These are phyloP conservation scores for Quercus phellos DNA, from an alignment of 331 rosid genomes.

Conservation along the genomic window DNA sequence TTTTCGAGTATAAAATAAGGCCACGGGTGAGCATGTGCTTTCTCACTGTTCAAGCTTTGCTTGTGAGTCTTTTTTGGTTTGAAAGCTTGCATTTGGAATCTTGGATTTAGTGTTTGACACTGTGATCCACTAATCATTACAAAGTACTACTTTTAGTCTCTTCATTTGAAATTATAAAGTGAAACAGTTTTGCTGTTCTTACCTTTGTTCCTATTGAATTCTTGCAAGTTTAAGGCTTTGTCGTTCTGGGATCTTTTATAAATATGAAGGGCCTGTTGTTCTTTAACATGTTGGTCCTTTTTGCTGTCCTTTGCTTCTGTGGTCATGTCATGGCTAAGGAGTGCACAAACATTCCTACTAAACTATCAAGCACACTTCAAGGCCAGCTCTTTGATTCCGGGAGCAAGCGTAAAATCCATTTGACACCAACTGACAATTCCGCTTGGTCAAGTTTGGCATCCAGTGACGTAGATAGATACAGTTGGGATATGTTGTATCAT, in stretches of 20 bases:
- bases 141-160: background rate
- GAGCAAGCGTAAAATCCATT: slow-evolving; percentile 46
- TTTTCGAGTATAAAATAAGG: too few species aligned
- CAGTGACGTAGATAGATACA: slow-evolving; percentile 38
- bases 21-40: slow-evolving; percentile 22
- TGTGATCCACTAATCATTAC: background rate
- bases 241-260: background rate
- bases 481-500: slow-evolving; percentile 63
- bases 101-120: background rate
- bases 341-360: slow-evolving; percentile 63
- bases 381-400: slow-evolving; percentile 32
- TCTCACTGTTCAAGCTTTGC: slow-evolving; percentile 14
- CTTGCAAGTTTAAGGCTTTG: slow-evolving; percentile 4
- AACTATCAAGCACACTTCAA: slow-evolving; percentile 47
- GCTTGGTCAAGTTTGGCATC: slow-evolving; percentile 52
- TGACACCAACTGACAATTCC: slow-evolving; percentile 69
- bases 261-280: slow-evolving; percentile 31
- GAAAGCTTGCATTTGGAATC: background rate
- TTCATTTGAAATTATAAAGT: background rate
- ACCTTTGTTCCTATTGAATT: background rate
- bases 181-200: background rate
- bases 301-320: slow-evolving; percentile 24
- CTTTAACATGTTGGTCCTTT: slow-evolving; percentile 19
- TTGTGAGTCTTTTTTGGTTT: background rate
- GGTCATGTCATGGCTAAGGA: slow-evolving; percentile 39